phyloP scores from a whole-genome alignment of 208 protist species.

The Crithidia thermophila region DNA sequence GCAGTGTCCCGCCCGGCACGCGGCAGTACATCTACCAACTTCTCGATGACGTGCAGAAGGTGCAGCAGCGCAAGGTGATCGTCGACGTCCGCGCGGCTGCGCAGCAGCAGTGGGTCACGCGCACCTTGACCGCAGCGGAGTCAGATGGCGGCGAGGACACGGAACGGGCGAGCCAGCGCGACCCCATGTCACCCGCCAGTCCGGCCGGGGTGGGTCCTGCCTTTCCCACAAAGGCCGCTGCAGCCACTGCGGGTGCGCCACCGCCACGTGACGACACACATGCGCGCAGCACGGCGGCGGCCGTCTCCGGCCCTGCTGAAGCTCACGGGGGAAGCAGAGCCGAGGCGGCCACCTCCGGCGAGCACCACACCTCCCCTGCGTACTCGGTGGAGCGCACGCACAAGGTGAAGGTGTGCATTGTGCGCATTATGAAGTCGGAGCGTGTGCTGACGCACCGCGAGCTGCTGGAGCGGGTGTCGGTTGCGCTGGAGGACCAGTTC shows the following conservation, averaged over 20 bases:
- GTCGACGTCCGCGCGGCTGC: conserved; percentile 45
- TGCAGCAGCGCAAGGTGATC: conserved; percentile 41
- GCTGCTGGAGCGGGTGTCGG: conserved; percentile 35
- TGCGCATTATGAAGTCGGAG: conserved; percentile 58
- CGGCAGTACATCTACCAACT: conserved; percentile 50
- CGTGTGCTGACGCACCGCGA: conserved; percentile 40
- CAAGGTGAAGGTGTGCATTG: conserved; percentile 57
- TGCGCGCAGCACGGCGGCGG: background rate
- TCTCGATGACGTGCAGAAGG: conserved; percentile 28
- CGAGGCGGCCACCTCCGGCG: background rate
- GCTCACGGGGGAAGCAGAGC: background rate
- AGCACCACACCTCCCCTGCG: background rate
- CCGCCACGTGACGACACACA: too few species aligned
- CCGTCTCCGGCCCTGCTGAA: background rate
- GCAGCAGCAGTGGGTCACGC: conserved; percentile 35
- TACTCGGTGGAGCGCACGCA: conserved; percentile 32
- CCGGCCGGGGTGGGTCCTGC: background rate
- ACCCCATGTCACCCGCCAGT: conserved; percentile 15
- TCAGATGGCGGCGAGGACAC: conserved; percentile 9
- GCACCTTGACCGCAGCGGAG: conserved; percentile 20
- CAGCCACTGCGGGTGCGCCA: background rate
- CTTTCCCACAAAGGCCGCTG: background rate
- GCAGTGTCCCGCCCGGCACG: conserved; percentile 27
- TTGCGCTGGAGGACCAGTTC: conserved; percentile 28
- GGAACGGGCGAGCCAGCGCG: conserved; percentile 7